Evolutionary conservation across 352 stramenopile species (phyloP), one percentile per base, ranked within the genome.

Genomic region (Phytophthora europaea): DNA sequence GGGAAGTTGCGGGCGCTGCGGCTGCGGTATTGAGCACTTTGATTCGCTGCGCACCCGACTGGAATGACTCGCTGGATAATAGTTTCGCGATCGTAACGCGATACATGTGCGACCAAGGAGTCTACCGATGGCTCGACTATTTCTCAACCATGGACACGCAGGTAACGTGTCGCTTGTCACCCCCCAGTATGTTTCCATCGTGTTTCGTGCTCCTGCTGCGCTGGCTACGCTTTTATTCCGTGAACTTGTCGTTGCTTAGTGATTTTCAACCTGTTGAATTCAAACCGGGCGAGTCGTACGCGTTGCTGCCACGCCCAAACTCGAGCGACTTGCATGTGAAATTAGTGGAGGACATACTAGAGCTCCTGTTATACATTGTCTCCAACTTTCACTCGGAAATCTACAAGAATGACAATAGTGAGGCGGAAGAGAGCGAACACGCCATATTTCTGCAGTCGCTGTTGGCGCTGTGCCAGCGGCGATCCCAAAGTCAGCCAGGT

Each of bases 191-290:
- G 8, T 71, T 80, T 3, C 67, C 76, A 2, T 53, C 70, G 10
- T 60, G 61, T n/a, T 83, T 80, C 33, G 23, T 79, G 12, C 40
- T 83, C 15, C 65, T 81, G 16, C 18, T 62, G 2, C 47, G 56
- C 9, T 83, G 76, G 76, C 13, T 80, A 15, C 73, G 63, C 6
- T 83, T 75, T 57, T 83, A 80, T 40, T 74, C 74, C 3, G 56
- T 64, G 13, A 77, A 81, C 34, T 65, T 79, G 18, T 38, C 28
- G 28, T 28, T 81, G 40, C 59, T 72, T 23, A 33, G 59, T 45
- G 9, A 31, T 12, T 22, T 72, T 36, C 31, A 61, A 28, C n/a
- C 4, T 2, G 22, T 33, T 58, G 66, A 68, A 51, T 51, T 51
- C 28, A 5, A 31, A 31, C 28, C 28, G 28, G 28, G 4, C 28